These are phyloP conservation scores for Penicillium taxi DNA, from an alignment of 495 filamentous ascomycete genomes.

Conservation along the genomic window DNA sequence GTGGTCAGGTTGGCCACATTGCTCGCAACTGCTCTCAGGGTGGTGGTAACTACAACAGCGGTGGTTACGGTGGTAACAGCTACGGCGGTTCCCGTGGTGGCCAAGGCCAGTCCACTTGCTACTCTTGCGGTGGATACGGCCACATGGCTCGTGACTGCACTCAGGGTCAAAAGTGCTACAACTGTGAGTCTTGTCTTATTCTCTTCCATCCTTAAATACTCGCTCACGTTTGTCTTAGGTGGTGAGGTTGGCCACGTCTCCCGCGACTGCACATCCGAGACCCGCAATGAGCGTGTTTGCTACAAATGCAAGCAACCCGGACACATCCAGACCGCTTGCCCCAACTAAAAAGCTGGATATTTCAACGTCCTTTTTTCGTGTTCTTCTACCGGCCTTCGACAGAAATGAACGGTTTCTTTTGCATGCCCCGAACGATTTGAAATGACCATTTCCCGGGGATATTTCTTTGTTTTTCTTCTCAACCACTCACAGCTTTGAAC, in stretches of 20 bases:
- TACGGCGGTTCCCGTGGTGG: constrained; percentile 43
- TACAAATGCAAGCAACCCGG: constrained; percentile 99
- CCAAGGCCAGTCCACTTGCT: constrained; percentile 72
- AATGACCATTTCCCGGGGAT: constrained; percentile 18
- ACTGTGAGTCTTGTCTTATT: constrained; percentile 52
- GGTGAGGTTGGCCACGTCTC: constrained; percentile 91
- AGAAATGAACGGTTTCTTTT: constrained; percentile 9
- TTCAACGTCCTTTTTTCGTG: constrained; percentile 9
- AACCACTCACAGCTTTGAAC: constrained; percentile 24
- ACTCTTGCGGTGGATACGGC: constrained; percentile 92
- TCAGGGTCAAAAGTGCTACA: constrained; percentile 99
- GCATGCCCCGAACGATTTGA: constrained; percentile 21
- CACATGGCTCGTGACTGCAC: constrained; percentile 98
- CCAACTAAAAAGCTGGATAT: constrained; percentile 46
- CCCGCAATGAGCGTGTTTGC: constrained; percentile 85
- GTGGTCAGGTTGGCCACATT: constrained; percentile 93
- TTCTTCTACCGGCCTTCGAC: constrained; percentile 6
- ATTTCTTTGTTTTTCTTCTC: constrained; percentile 21
- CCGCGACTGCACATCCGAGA: constrained; percentile 81
- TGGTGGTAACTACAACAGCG: constrained; percentile 36
- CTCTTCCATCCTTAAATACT: background rate
- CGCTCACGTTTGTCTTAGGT: constrained; percentile 41
- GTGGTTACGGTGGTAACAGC: constrained; percentile 32
- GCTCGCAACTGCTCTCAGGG: constrained; percentile 86
- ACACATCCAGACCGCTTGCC: constrained; percentile 89